A percentile compares a stretch with the other conserved stretches of the same genome.
Conservation (phyloP, 805 yeast species). For the Spathaspora passalidarum region DNA sequence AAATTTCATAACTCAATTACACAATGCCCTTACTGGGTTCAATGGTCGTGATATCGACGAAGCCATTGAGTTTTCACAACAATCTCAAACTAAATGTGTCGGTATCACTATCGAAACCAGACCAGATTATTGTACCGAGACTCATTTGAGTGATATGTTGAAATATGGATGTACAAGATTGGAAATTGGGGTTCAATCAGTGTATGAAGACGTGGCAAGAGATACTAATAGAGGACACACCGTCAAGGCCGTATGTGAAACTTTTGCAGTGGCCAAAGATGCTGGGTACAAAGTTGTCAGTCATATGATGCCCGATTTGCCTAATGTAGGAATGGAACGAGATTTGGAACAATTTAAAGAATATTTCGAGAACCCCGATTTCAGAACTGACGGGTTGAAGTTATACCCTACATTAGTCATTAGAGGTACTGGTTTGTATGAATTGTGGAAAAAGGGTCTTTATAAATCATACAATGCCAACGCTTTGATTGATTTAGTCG, state of each 20-base stretch:
- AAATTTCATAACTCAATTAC: constrained; percentile 80
- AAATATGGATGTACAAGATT: constrained; percentile 94
- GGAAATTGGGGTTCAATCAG: constrained; percentile 96
- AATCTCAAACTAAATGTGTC: constrained; percentile 93
- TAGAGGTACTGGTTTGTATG: constrained; percentile 95
- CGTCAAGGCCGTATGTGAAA: constrained; percentile 92
- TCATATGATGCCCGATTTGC: constrained; percentile 99
- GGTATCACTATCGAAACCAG: constrained; percentile 98
- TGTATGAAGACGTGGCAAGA: constrained; percentile 96
- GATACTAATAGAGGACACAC: constrained; percentile 99
- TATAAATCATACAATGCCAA: constrained; percentile 94
- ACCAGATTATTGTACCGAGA: constrained; percentile 96
- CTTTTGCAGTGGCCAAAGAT: constrained; percentile 94
- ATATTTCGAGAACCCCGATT: constrained; percentile 94
- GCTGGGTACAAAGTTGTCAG: constrained; percentile 97
- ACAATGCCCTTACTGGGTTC: constrained; percentile 92
- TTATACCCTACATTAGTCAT: constrained; percentile 95
- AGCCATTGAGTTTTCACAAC: constrained; percentile 87
- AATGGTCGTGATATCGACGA: constrained; percentile 86
- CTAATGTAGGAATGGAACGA: constrained; percentile 98
- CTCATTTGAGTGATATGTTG: constrained; percentile 93
- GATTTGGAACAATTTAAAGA: constrained; percentile 94
- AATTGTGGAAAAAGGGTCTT: constrained; percentile 94
- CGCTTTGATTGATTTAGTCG: constrained; percentile 90
- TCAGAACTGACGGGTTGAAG: constrained; percentile 95